phyloP scores from a whole-genome alignment of 495 filamentous ascomycete species.

The Xylaria venustula region DNA sequence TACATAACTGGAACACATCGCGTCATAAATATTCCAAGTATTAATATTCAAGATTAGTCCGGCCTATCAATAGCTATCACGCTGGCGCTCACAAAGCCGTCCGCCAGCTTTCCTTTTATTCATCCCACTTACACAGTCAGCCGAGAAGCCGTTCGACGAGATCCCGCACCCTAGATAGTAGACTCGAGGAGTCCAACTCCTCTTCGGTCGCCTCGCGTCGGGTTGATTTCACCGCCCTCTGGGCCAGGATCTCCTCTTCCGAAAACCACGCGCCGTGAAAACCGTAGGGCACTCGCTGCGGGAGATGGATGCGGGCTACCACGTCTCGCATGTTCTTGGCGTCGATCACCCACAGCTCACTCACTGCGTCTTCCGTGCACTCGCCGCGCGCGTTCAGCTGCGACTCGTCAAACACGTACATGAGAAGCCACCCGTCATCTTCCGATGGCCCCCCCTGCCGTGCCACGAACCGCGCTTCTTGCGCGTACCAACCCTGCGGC shows the following conservation, averaged over 20 bases:
- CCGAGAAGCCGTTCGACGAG: conserved; percentile 15
- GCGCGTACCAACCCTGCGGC: conserved; percentile 57
- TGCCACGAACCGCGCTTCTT: conserved; percentile 63
- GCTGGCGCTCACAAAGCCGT: too few species aligned
- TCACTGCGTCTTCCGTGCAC: conserved; percentile 38
- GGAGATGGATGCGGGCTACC: conserved; percentile 52
- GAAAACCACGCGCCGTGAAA: conserved; percentile 66
- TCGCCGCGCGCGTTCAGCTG: conserved; percentile 51
- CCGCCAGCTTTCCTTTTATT: too few species aligned
- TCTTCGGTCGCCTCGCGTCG: conserved; percentile 15
- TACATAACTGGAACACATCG: too few species aligned
- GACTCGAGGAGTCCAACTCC: conserved; percentile 16
- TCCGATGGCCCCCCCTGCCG: conserved; percentile 36
- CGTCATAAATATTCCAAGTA: too few species aligned
- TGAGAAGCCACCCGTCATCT: conserved; percentile 62
- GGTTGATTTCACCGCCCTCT: conserved; percentile 28
- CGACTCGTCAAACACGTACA: conserved; percentile 55
- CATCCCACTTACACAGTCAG: too few species aligned
- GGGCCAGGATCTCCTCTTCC: conserved; percentile 50
- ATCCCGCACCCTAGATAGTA: conserved; percentile 19
- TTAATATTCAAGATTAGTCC: too few species aligned
- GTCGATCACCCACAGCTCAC: conserved; percentile 67
- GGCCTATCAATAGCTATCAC: too few species aligned
- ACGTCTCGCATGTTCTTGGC: conserved; percentile 57
- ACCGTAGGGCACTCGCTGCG: conserved; percentile 65